Conservation (phyloP, 2,329 filamentous ascomycete genomes). For the Shiraia sp. region DNA sequence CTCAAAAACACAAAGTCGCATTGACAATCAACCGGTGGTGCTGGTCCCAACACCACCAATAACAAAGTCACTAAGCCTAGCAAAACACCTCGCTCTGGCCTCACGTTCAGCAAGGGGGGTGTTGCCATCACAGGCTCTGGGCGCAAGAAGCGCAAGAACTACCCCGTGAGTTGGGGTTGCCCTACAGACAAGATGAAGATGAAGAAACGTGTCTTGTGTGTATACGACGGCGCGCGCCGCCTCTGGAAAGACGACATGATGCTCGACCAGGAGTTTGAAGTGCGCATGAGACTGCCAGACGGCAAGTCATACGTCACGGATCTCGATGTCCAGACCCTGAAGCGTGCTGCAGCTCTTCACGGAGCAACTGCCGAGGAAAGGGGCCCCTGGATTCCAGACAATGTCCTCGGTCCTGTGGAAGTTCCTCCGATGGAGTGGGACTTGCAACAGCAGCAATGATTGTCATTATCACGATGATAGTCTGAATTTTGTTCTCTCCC, state of each 20-base stretch:
- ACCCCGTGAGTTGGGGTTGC: constrained; percentile 92
- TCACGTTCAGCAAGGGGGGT: constrained; percentile 78
- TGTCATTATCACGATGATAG: not conserved
- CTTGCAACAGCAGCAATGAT: constrained; percentile 16
- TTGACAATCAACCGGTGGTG: constrained; percentile 53
- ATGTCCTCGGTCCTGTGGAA: constrained; percentile 51
- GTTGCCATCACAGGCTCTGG: constrained; percentile 62
- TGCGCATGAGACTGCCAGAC: constrained; percentile 72
- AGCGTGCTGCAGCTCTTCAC: constrained; percentile 82
- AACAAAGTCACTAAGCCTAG: constrained; percentile 46
- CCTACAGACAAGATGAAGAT: constrained; percentile 93
- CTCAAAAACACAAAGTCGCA: constrained; percentile 58
- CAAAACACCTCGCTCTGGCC: constrained; percentile 55
- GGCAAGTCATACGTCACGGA: constrained; percentile 87
- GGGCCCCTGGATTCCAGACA: constrained; percentile 79
- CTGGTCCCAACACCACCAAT: constrained; percentile 17
- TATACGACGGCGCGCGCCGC: constrained; percentile 85
- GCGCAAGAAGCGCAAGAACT: constrained; percentile 90
- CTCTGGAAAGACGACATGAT: constrained; percentile 99
- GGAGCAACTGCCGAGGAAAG: constrained; percentile 83
- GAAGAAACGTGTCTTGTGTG: constrained; percentile 94
- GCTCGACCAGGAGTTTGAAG: constrained; percentile 92
- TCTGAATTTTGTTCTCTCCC: too few species aligned
- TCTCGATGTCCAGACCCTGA: constrained; percentile 86
- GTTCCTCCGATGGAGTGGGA: not conserved